Evolutionary conservation across 352 stramenopile species (phyloP), one percentile per base, ranked within the genome.

Genomic region (Globisporangium megalacanthum): DNA sequence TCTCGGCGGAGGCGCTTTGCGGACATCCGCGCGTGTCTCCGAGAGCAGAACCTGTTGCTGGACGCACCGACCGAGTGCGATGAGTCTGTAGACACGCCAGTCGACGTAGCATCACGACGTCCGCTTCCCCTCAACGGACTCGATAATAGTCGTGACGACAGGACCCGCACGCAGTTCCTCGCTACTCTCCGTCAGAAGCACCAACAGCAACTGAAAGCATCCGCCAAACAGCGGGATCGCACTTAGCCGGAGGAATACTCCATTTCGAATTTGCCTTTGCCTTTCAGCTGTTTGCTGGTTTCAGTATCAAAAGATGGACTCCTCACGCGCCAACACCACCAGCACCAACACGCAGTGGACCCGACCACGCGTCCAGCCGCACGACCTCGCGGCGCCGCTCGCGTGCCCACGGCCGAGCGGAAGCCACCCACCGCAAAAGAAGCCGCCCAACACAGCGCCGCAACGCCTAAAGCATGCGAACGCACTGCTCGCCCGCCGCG

Each of bases 1-100:
- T 51, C 48, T 13, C 31, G 15, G 22, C 36, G 56, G 19, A 14
- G 56, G 42, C 56, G 56, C 56, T 56, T 61, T 45, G 48, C 44
- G 3, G 56, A 56, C 56, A 61, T 61, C 33, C 56, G 29, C 29
- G 39, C 19, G 48, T 61, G 56, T 51, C 56, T 61, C 6, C 22
- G 56, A 7, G 56, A 61, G 8, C 56, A 61, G 29, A 17, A 36
- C 1, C 15, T 20, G 41, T 17, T 42, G 6, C 22, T 54, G 6
- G 49, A 54, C 10, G 14, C 20, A 14, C 14, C 25, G 25, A 29
- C 4, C 25, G 25, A 29, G 25, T 29, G 25, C 25, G 25, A 19
- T 7, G 33, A 10, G 10, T 4, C n/a, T 9, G 3, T 46, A 4
- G 33, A 44, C 4, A 31, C 17, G n/a, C 25, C 25, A 31, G n/a